These are phyloP conservation scores for Gentiana macrophylla DNA, from an alignment of 257 asterid species.

Conservation along the genomic window DNA sequence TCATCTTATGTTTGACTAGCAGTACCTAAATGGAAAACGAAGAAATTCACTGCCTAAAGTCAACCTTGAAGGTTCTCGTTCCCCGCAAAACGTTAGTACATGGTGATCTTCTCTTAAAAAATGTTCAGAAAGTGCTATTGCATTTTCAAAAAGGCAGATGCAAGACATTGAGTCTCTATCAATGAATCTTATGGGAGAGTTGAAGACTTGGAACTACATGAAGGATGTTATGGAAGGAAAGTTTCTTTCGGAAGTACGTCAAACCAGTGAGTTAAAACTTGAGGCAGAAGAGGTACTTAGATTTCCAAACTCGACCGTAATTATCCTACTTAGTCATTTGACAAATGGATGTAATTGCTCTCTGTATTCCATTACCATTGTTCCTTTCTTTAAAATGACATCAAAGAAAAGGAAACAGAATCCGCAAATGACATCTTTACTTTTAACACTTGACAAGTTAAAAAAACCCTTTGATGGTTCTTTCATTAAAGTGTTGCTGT, in stretches of 20 bases:
- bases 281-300: slow-evolving; percentile 71
- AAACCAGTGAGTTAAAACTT: slow-evolving; percentile 46
- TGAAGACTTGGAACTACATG: slow-evolving; percentile 83
- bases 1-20: too few species aligned
- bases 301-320: too few species aligned
- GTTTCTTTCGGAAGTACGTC: slow-evolving; percentile 69
- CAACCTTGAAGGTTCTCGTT: slow-evolving; percentile 60
- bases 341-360: too few species aligned
- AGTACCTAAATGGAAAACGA: slow-evolving; percentile 20
- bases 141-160: slow-evolving; percentile 87
- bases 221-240: slow-evolving; percentile 75
- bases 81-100: slow-evolving; percentile 47
- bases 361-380: too few species aligned
- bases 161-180: slow-evolving; percentile 73
- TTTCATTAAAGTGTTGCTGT: too few species aligned
- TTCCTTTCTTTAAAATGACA: too few species aligned
- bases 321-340: too few species aligned
- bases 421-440: too few species aligned
- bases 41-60: slow-evolving; percentile 27
- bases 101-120: slow-evolving; percentile 54
- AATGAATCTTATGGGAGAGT: slow-evolving; percentile 60
- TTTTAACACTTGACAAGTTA: too few species aligned
- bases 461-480: too few species aligned
- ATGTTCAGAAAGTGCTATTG: slow-evolving; percentile 74
- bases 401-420: too few species aligned